These are phyloP conservation scores for Puya raimondii DNA, from an alignment of 176 grass and related monocot genomes.

Conservation along the genomic window DNA sequence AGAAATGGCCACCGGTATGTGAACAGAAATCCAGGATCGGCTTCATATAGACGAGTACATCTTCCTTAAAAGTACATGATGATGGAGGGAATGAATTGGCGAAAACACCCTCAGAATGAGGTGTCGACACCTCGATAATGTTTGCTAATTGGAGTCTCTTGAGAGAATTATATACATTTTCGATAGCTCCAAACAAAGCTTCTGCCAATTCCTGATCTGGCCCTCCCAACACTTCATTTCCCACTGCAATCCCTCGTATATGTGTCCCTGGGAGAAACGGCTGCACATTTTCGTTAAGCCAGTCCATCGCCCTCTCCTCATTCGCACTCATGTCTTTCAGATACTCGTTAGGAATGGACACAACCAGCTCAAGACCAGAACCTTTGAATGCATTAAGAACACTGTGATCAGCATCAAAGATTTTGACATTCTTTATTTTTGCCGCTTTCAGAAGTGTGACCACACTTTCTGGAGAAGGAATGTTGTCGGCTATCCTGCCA, in stretches of 20 bases:
- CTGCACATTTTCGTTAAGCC: constrained; percentile 86
- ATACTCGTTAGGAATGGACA: constrained; percentile 44
- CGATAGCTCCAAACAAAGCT: constrained; percentile 60
- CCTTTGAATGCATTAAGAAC: constrained; percentile 81
- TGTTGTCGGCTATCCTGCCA: constrained; percentile 81
- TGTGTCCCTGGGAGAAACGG: constrained; percentile 54
- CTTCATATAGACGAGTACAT: constrained; percentile 69
- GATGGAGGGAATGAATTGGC: constrained; percentile 87
- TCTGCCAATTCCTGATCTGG: constrained; percentile 44
- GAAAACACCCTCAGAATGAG: constrained; percentile 81
- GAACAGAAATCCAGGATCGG: constrained; percentile 70
- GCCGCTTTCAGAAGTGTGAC: constrained; percentile 58
- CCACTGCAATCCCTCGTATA: constrained; percentile 74
- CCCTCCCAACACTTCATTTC: constrained; percentile 91
- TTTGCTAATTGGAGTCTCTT: constrained; percentile 51
- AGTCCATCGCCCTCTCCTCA: constrained; percentile 48
- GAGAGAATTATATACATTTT: constrained; percentile 71
- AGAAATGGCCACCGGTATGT: constrained; percentile 52
- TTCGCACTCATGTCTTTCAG: constrained; percentile 72
- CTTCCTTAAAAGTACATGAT: constrained; percentile 72
- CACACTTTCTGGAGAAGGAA: constrained; percentile 72
- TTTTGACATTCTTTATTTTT: constrained; percentile 95
- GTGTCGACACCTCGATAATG: constrained; percentile 59
- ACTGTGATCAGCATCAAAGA: constrained; percentile 64
- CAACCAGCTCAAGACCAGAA: constrained; percentile 70